Evolutionary conservation across 306 rosid species (phyloP), one percentile per base, ranked within the genome.

Genomic region (Gastrolobium villosum): DNA sequence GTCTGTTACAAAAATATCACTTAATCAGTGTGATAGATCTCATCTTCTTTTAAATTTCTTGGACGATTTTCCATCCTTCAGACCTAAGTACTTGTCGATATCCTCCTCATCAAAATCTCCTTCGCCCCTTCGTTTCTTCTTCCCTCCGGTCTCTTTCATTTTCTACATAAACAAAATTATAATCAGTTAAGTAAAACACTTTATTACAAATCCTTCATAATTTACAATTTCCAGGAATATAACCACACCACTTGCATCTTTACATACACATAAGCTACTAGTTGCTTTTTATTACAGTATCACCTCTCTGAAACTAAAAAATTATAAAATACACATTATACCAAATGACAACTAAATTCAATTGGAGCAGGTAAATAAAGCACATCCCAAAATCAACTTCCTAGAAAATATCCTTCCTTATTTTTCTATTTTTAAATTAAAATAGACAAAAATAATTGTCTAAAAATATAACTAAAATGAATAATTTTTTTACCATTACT

Each of bases 91-190:
- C 53, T 87, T 87, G 50, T 83, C 92, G 4, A 82, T 40, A 26
- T 82, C 87, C 5, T 87, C 82, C 4, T 82, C 90, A 4, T 61
- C 76, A 10, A 72, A 49, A 1, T 78, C 88, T n/a, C 59, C 86
- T 3, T 62, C 81, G 7, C 75, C 73, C 57, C 79, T 88, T 78
- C 81, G 26, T 60, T 59, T 83, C 79, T 71, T 86, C 64, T 61
- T 82, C 55, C 86, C 76, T 26, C 78, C 88, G 5, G 31, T 10
- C 39, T 89, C 90, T 82, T 89, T 86, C 41, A 89, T 76, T 85
- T 81, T 84, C 96, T 89, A 72, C 45, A 71, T 7, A 34, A 10
- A 43, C 34, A 41, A 64, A 83, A 64, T 3, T 28, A 39, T 43
- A 36, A 45, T 15, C 5, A 37, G 4, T 2, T 62, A 35, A 63